These are phyloP conservation scores for Syzygium jambos DNA, from an alignment of 345 rosid genomes.

Conservation along the genomic window DNA sequence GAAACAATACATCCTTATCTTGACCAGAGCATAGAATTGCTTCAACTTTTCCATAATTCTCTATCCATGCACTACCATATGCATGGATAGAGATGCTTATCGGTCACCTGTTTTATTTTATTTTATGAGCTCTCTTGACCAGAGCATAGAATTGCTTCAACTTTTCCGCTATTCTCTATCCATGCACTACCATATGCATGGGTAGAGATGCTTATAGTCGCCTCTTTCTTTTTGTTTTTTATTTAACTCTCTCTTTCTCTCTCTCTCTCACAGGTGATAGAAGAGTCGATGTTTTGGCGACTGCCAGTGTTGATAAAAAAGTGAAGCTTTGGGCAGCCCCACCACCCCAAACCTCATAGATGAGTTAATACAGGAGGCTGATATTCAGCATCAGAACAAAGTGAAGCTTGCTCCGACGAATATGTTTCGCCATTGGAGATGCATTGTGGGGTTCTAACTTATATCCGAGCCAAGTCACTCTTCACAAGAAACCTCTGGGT, in stretches of 20 bases:
- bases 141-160: not conserved
- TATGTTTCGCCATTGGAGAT: not conserved
- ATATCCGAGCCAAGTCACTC: not conserved
- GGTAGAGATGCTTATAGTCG: not conserved
- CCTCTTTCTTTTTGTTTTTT: not conserved
- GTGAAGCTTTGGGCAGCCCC: constrained; percentile 91
- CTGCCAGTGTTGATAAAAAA: constrained; percentile 79
- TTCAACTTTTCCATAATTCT: not conserved
- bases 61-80: not conserved
- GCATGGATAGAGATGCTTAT: not conserved
- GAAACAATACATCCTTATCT: not conserved
- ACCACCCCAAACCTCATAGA: constrained; percentile 5
- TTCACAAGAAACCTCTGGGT: not conserved
- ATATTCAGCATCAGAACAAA: not conserved
- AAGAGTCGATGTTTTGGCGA: constrained; percentile 44
- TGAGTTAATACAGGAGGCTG: not conserved
- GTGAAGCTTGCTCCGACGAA: not conserved
- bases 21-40: not conserved
- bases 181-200: not conserved
- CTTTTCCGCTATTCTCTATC: not conserved
- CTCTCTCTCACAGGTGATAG: constrained; percentile 34
- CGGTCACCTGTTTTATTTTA: not conserved
- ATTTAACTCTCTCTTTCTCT: not conserved
- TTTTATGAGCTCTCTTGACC: not conserved
- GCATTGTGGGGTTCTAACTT: not conserved